Evolutionary conservation across 2,329 filamentous ascomycete species (phyloP), one percentile per base, ranked within the genome.

Genomic region (Akanthomyces lecanii): DNA sequence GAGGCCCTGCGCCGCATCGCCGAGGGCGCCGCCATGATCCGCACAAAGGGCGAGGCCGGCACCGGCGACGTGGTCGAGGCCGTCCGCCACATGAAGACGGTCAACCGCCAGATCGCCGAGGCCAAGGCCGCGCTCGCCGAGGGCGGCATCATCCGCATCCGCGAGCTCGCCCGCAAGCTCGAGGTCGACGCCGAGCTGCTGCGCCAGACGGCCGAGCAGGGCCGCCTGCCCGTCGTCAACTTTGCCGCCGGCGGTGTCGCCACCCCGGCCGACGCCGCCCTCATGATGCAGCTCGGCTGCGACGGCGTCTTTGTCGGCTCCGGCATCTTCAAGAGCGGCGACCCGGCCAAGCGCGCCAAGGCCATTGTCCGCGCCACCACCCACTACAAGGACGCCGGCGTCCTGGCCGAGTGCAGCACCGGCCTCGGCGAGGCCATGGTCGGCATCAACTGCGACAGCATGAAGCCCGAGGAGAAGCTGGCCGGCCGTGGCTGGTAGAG

Each of bases 191-290:
- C 87, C 64, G 85, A 86, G 10, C 81, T 99, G 65, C 84, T 99
- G 40, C 89, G 88, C 75, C 87, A 97, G 82, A 94, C 91, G 0
- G 94, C 92, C 1, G 87, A 92, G 81, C 82, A 96, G 67, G 92
- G 92, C 50, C 84, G 95, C 57, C 81, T 99, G 61, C 95, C 95
- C 2, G 94, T 98, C 0, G 95, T 99, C 67, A 98, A 98, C 82
- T 98, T 99, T 70, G 95, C 95, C 0, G 95, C 95, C 4, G 95
- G 95, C n/a, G 95, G 95, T 63, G 90, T 99, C n/a, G 95, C 95
- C n/a, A 99, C 95, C 1, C 95, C 95, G 0, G 95, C 95, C 0
- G 95, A 99, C 77, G 95, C 95, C 0, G 95, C 95, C 2, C 82
- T 99, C 65, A 79, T 99, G 94, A 99, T 99, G 95, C 94, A 98